A percentile compares a stretch with the other conserved stretches of the same genome.
Evolutionary conservation across 2,329 filamentous ascomycete genomes (phyloP).

Genomic region (Cladosporium oxysporum): DNA sequence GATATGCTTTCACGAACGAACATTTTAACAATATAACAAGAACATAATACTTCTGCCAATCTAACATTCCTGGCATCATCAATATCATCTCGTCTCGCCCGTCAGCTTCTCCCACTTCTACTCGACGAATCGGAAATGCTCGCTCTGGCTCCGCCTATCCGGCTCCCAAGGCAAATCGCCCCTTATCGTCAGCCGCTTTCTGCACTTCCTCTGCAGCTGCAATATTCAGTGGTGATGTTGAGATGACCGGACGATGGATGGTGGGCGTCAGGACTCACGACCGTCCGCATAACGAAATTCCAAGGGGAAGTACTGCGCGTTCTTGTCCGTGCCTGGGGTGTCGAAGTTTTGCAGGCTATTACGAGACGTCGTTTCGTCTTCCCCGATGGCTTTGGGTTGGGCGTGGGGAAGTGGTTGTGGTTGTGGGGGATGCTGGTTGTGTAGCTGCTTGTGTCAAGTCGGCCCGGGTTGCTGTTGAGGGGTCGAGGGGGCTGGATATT

Average conservation of each 20-base stretch:
- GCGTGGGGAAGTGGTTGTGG: background rate
- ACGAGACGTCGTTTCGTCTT: constrained; percentile 6
- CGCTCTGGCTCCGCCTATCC: background rate
- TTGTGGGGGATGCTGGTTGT: too few relatives aligned
- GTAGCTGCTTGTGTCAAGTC: background rate
- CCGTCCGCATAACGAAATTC: background rate
- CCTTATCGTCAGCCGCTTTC: background rate
- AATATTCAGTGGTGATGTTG: background rate
- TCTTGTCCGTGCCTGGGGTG: constrained; percentile 9
- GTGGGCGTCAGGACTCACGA: background rate
- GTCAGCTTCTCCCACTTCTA: background rate
- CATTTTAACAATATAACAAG: background rate
- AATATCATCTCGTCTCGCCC: background rate
- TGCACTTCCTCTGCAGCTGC: background rate
- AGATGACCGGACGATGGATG: too few relatives aligned
- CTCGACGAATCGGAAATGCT: background rate
- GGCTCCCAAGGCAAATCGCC: background rate
- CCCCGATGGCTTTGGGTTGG: background rate
- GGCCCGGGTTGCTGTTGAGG: background rate
- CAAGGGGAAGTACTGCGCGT: constrained; percentile 13
- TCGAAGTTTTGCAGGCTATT: constrained; percentile 6
- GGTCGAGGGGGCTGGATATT: background rate
- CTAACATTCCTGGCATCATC: background rate
- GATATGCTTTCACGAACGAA: background rate
- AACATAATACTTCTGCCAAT: background rate